Conservation (phyloP, 257 asterid species). For the Gynochthodes officinalis region DNA sequence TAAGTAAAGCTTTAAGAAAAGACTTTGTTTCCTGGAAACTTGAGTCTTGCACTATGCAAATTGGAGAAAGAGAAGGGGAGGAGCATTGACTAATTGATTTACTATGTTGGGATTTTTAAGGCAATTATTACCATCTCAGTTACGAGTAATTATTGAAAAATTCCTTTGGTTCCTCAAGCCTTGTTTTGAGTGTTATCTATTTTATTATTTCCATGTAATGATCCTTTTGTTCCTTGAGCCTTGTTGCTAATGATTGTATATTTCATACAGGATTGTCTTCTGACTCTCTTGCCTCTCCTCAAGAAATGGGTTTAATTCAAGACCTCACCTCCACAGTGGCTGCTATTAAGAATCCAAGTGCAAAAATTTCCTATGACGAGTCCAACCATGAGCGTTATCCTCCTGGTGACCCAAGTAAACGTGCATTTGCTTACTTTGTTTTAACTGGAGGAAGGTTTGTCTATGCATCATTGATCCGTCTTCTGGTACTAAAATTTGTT, state of each 20-base stretch:
- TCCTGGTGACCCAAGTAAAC: slow-evolving; percentile 89
- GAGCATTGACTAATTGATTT: neutral
- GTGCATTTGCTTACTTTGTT: slow-evolving; percentile 88
- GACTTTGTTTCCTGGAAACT: neutral
- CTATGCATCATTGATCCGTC: slow-evolving; percentile 88
- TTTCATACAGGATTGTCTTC: slow-evolving; percentile 61
- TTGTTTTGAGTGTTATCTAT: neutral
- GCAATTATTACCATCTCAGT: neutral
- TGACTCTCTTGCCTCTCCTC: slow-evolving; percentile 41
- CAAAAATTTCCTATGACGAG: slow-evolving; percentile 71
- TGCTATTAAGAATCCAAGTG: slow-evolving; percentile 79
- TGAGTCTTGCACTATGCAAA: neutral
- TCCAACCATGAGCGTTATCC: slow-evolving; percentile 89
- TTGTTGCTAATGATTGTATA: slow-evolving; percentile 7
- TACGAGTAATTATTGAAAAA: neutral
- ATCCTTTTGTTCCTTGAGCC: neutral
- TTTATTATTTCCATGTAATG: too few relatives aligned
- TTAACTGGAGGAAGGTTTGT: slow-evolving; percentile 93
- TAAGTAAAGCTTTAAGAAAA: neutral
- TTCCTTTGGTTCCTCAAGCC: too few relatives aligned
- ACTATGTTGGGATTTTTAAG: neutral
- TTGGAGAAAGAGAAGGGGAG: neutral
- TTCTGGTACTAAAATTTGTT: slow-evolving; percentile 77
- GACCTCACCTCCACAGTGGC: slow-evolving; percentile 65
- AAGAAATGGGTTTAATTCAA: slow-evolving; percentile 38